These are phyloP conservation scores for Ophiocytium majus DNA, from an alignment of 352 stramenopile genomes.

Conservation along the genomic window DNA sequence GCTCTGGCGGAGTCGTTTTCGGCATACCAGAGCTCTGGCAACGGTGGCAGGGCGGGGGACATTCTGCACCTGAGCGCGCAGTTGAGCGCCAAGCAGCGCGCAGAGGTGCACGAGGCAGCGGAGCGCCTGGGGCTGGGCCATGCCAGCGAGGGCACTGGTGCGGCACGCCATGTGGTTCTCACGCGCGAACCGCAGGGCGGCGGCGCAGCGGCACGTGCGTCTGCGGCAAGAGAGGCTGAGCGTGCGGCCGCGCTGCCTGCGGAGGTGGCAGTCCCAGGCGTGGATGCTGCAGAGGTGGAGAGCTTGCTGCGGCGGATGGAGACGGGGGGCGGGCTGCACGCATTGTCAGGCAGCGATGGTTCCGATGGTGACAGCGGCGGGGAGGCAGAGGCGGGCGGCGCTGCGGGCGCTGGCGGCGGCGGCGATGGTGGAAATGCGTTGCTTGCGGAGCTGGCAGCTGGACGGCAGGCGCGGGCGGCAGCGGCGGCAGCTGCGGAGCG, in stretches of 20 bases:
- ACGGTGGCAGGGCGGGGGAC: not conserved
- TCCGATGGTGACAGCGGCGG: not conserved
- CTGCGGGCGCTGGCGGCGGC: not conserved
- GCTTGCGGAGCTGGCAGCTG: not conserved
- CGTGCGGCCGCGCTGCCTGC: not conserved
- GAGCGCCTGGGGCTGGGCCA: slow-evolving; percentile 41
- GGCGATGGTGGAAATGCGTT: not conserved
- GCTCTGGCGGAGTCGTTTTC: slow-evolving; percentile 22
- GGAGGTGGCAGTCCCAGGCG: no score
- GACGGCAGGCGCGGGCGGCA: not conserved
- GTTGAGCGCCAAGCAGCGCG: slow-evolving; percentile 40
- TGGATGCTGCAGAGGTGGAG: no score
- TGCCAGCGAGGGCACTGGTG: slow-evolving; percentile 37
- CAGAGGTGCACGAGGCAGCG: slow-evolving; percentile 38
- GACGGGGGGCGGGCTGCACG: no score
- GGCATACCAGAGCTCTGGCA: not conserved
- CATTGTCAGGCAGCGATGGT: no score
- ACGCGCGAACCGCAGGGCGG: not conserved
- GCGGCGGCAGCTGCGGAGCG: not conserved
- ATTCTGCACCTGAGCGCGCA: slow-evolving; percentile 28
- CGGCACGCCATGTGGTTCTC: slow-evolving; percentile 27
- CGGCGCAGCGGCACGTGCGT: not conserved
- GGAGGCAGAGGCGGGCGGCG: no score
- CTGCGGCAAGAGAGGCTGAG: not conserved
- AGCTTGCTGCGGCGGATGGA: no score